Percentiles rank a stretch among this genome's conserved stretches.
Evolutionary conservation across 2,329 filamentous ascomycete genomes (phyloP).

Genomic region (Davidsoniella eucalypti): DNA sequence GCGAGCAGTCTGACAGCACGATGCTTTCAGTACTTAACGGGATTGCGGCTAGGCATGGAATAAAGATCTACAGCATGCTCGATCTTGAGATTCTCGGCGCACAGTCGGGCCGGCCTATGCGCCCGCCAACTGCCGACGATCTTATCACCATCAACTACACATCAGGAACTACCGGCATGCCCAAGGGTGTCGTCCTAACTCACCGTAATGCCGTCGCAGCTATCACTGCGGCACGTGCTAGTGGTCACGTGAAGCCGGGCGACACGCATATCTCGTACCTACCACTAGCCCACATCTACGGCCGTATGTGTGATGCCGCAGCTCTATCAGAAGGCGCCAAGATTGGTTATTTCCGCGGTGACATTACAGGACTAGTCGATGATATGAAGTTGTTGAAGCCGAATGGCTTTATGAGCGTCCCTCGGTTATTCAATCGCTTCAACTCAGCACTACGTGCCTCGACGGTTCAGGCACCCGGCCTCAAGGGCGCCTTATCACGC

Average conservation of each 20-base stretch:
- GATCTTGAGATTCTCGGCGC: slow-evolving; percentile 72
- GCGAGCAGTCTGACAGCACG: slow-evolving; percentile 59
- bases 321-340: slow-evolving; percentile 54
- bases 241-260: slow-evolving; percentile 29
- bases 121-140: slow-evolving; percentile 57
- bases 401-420: slow-evolving; percentile 73
- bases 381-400: slow-evolving; percentile 80
- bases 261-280: slow-evolving; percentile 73
- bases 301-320: slow-evolving; percentile 65
- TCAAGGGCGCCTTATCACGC: slow-evolving; percentile 67
- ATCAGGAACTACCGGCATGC: slow-evolving; percentile 66
- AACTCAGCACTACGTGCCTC: slow-evolving; percentile 64
- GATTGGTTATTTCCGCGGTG: slow-evolving; percentile 89
- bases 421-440: slow-evolving; percentile 82
- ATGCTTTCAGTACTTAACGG: slow-evolving; percentile 65
- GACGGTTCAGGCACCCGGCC: slow-evolving; percentile 61
- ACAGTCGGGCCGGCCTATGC: slow-evolving; percentile 50
- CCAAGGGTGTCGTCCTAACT: slow-evolving; percentile 70
- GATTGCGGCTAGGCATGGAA: slow-evolving; percentile 55
- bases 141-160: slow-evolving; percentile 85
- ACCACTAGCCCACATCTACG: slow-evolving; percentile 86
- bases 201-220: slow-evolving; percentile 69
- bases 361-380: slow-evolving; percentile 71
- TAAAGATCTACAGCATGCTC: slow-evolving; percentile 62
- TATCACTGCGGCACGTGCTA: slow-evolving; percentile 42